Evolutionary conservation across 495 filamentous ascomycete genomes (phyloP).

Genomic region (Trypethelium eluteriae): DNA sequence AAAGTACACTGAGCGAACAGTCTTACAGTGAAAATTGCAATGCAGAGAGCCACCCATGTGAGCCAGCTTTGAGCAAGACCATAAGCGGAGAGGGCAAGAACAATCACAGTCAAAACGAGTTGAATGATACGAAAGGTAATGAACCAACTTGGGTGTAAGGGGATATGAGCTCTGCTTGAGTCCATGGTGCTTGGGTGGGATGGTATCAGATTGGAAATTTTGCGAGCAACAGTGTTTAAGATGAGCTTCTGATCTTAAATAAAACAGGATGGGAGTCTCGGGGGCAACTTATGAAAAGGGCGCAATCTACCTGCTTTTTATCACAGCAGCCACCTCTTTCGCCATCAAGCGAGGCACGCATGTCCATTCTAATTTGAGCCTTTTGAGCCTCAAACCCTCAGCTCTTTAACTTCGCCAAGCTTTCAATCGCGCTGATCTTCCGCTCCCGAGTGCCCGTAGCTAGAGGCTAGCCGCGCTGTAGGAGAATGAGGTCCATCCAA

Average conservation of each 20-base stretch:
- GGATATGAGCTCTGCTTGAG: not conserved
- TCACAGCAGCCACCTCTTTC: not conserved
- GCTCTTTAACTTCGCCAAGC: not conserved
- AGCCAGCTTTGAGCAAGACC: not conserved
- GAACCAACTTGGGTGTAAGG: not conserved
- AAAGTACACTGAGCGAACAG: not conserved
- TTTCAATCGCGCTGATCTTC: not conserved
- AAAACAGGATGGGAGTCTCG: no score
- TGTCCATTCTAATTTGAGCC: not conserved
- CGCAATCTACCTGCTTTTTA: not conserved
- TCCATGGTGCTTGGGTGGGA: not conserved
- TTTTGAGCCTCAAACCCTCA: slow-evolving; percentile 9
- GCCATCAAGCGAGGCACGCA: not conserved
- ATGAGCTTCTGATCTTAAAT: no score
- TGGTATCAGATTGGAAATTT: no score
- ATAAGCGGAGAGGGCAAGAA: not conserved
- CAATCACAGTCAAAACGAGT: not conserved
- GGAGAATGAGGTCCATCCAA: not conserved
- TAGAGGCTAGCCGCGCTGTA: not conserved
- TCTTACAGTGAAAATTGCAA: not conserved
- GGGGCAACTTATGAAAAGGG: not conserved
- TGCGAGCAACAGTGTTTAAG: no score
- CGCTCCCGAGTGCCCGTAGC: not conserved
- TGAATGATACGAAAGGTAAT: slow-evolving; percentile 4
- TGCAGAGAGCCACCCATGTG: not conserved